Evolutionary conservation across 2,329 filamentous ascomycete species (phyloP), one percentile per base, ranked within the genome.

Genomic region (Remersonia thermophila): DNA sequence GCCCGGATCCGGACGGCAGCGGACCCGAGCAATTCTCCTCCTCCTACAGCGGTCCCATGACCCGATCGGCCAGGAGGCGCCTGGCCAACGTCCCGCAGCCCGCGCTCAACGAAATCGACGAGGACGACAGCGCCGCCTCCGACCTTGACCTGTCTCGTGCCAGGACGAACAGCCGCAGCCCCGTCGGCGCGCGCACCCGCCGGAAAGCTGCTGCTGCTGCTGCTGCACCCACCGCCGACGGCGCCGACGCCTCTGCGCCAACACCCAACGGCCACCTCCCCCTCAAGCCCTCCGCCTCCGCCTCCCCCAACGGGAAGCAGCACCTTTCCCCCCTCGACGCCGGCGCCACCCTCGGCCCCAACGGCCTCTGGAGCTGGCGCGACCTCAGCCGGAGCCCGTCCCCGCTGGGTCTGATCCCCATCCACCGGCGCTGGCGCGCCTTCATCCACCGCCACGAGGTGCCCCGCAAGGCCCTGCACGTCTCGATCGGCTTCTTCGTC

Each of bases 371-470:
- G 67, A 64, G 44, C 55, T 81, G 53, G 20, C 20, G 20, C 20
- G 20, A 23, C 54, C 73, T 95, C 55, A 94, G 85, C 51, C 75
- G 91, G 44, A 93, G 85, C 49, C 91, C 91, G 3, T 93, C 84
- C 50, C 91, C 91, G 8, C 70, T 96, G 4, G 91, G 91, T 7
- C 69, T 96, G 33, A 98, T 98, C 42, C 91, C 91, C 2, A 89
- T 98, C 51, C 91, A 98, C 58, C 71, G 83, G 42, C 81, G 91
- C 55, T 98, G 91, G 73, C 75, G 85, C 49, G 81, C 73, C 18
- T 86, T 98, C 54, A 83, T 94, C 44, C 91, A 98, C 69, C 86
- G 85, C 51, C 89, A 98, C 60, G 91, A 98, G 62, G 87, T 98
- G 36, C 91, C 91, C 8, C 80, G 91, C 50, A 98, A 98, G 60